Evolutionary conservation across 202 grass and related monocot species (phyloP), one percentile per base, ranked within the genome.

Genomic region (Bolboschoenoplectus hybrid): DNA sequence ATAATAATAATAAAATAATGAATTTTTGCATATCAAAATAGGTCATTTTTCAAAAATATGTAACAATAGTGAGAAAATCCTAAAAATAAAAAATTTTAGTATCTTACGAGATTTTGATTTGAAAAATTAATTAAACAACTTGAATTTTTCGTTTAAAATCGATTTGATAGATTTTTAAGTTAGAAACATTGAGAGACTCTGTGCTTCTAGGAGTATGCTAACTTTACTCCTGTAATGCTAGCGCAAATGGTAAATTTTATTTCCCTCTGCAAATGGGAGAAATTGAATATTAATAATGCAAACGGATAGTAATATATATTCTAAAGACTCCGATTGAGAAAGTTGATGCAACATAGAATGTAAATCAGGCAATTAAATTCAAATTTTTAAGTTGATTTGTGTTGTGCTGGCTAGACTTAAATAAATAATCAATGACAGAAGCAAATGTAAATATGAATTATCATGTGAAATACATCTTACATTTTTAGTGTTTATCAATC

Each of bases 211-310:
- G 26, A 26, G 26, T 0, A 26, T 26, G 26, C 26, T 26, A 26
- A 26, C 26, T 26, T 26, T 26, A 26, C 26, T 26, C 26, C n/a
- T n/a, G 26, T 26, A 26, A 26, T 26, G 26, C 26, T 26, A 26
- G 26, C 26, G 39, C 26, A 43, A 49, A 88, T 9, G 82, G 34
- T 84, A 84, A 83, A 53, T 56, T 26, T 41, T 69, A 52, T 70
- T 57, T 51, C 9, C 26, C 20, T 34, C 4, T 45, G 26, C 26
- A 26, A 26, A 26, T 26, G 26, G 26, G 26, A 26, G 26, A 26
- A 26, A 26, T 26, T 26, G 26, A 26, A 26, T 26, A 26, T 26
- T 26, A 26, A 26, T 26, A 26, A 26, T 26, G 5, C 32, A 77
- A 56, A 10, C 38, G 6, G 26, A 55, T 6, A 61, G 1, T 61